Evolutionary conservation across 2,329 filamentous ascomycete genomes (phyloP), one percentile per base, ranked within the genome.

Genomic region (Botrytis hyacinthi): DNA sequence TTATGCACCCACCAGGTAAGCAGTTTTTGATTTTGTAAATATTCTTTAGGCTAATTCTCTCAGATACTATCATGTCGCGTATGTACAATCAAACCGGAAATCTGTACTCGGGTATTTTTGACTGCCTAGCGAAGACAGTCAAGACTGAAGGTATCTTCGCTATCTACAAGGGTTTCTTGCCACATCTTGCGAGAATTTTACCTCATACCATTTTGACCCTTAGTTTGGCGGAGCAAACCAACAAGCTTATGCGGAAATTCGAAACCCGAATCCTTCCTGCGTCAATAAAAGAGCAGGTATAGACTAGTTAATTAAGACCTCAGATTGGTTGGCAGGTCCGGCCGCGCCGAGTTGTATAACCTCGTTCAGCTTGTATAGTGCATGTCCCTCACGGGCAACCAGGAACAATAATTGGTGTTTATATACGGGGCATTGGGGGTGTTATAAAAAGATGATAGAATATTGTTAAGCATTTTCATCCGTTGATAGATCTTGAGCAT

Each of bases 81-180:
- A 91, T 99, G 86, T 99, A 99, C 87, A 99, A 99, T 85, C 96
- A 99, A 83, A 97, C 95, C 75, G 96, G 96, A 70, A 97, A 98
- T 81, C 87, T 99, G n/a, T 99, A 99, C 86, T 91, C 88, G 78
- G 93, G 95, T 74, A 93, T 97, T 7, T 93, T 97, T 76, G 96
- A 99, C 84, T 99, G 96, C 82, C 84, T 98, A 74, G 89, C 88
- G 81, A 95, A 97, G 84, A 99, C 96, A 0, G 87, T 99, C 75
- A 92, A 91, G 81, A 97, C 94, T 0, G 96, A 99, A 82, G 96
- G 96, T 35, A 79, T 97, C 70, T 84, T 98, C 65, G 96, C 96
- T 75, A 93, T 99, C 74, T 99, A 99, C 87, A 99, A 99, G 86
- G 96, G 96, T 74, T 98, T 97, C 86, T 90, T 97, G 80, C 96